Conservation (phyloP, 2,329 filamentous ascomycete species). For the Colletotrichum sp. region DNA sequence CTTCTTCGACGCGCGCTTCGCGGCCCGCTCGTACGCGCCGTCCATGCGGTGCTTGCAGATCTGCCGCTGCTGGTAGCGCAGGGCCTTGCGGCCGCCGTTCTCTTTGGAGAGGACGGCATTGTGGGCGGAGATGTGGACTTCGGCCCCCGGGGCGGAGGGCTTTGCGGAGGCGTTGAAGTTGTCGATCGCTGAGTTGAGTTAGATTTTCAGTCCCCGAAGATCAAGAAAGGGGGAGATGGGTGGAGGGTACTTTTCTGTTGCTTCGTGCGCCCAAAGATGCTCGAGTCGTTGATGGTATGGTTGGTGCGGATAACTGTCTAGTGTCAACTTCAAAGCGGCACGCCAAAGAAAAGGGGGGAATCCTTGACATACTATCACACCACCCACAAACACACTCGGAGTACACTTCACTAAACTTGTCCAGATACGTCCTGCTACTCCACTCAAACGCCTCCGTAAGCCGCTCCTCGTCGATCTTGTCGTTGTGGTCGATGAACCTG, state of each 20-base stretch:
- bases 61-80: constrained; percentile 41
- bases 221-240: background rate
- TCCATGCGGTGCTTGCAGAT: constrained; percentile 46
- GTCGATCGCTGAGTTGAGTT: constrained; percentile 29
- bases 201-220: background rate
- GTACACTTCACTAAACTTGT: constrained; percentile 69
- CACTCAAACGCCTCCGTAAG: constrained; percentile 72
- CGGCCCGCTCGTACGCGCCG: constrained; percentile 61
- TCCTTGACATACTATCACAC: constrained; percentile 62
- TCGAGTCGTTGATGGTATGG: constrained; percentile 52
- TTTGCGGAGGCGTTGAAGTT: constrained; percentile 41
- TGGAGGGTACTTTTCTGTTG: constrained; percentile 41
- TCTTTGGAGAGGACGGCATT: constrained; percentile 60
- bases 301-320: constrained; percentile 57
- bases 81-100: constrained; percentile 26
- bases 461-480: constrained; percentile 76
- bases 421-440: constrained; percentile 75
- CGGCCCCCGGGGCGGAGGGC: constrained; percentile 46
- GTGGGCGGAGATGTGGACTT: constrained; percentile 74
- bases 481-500: constrained; percentile 80
- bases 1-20: constrained; percentile 53
- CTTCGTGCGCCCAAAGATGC: constrained; percentile 49
- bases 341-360: too few relatives aligned
- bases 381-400: constrained; percentile 85
- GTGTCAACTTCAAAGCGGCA: background rate